A percentile compares a stretch with the other conserved stretches of the same genome.
Evolutionary conservation across 2,329 filamentous ascomycete genomes (phyloP).

Genomic region (Aspergillus candidus): DNA sequence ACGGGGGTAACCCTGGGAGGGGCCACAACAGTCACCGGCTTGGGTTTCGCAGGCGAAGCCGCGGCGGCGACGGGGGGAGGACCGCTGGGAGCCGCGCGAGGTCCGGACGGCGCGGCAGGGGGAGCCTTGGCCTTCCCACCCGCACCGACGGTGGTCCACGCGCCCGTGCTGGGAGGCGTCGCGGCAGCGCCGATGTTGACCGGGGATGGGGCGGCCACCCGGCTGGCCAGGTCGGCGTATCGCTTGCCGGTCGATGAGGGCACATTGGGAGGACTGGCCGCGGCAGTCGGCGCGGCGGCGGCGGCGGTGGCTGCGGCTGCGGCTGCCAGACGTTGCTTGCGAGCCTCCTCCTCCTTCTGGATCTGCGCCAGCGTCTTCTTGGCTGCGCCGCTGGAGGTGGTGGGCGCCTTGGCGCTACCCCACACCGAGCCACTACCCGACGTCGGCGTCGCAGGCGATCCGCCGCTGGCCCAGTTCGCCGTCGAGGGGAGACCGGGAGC

Average conservation of each 20-base stretch:
- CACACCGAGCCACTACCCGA: conserved; percentile 41
- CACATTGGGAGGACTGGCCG: conserved; percentile 36
- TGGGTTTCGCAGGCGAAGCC: conserved; percentile 40
- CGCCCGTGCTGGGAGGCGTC: conserved; percentile 36
- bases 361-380: conserved; percentile 96
- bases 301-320: conserved; percentile 40
- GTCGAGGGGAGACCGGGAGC: conserved; percentile 76
- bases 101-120: conserved; percentile 38
- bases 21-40: conserved; percentile 52
- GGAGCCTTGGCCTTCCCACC: conserved; percentile 84
- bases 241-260: conserved; percentile 61
- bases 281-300: conserved; percentile 43
- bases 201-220: conserved; percentile 49
- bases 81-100: conserved; percentile 43
- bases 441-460: conserved; percentile 62
- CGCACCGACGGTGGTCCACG: conserved; percentile 93
- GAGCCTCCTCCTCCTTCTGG: conserved; percentile 87
- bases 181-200: conserved; percentile 33
- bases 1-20: conserved; percentile 42
- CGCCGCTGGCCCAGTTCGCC: conserved; percentile 77
- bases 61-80: conserved; percentile 33
- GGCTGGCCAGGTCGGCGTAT: conserved; percentile 90
- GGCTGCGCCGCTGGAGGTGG: conserved; percentile 36
- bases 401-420: conserved; percentile 44
- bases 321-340: conserved; percentile 68